phyloP scores from a whole-genome alignment of 495 filamentous ascomycete species.

The Pseudotulostoma volvatum region DNA sequence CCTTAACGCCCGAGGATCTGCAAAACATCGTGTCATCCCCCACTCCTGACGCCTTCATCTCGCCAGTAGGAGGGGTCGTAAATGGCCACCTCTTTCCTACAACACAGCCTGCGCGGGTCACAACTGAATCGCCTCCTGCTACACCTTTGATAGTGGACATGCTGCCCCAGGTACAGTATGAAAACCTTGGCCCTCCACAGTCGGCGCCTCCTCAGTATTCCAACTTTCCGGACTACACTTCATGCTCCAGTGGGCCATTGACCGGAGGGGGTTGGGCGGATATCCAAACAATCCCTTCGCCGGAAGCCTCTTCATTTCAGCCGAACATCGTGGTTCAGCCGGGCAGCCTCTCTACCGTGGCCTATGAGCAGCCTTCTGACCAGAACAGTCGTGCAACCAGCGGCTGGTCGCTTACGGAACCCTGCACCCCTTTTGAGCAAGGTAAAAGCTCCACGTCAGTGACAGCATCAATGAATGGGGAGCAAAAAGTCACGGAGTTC shows the following conservation, averaged over 20 bases:
- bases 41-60: conserved; percentile 14
- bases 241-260: conserved; percentile 16
- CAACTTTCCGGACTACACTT: conserved; percentile 25
- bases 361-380: conserved; percentile 15
- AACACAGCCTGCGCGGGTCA: conserved; percentile 30
- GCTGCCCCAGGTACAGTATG: conserved; percentile 23
- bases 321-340: conserved; percentile 18
- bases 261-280: conserved; percentile 28
- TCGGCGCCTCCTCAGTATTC: conserved; percentile 31
- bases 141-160: conserved; percentile 28
- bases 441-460: not conserved
- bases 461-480: conserved; percentile 4
- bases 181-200: conserved; percentile 25
- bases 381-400: conserved; percentile 14
- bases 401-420: conserved; percentile 16
- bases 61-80: too few species aligned
- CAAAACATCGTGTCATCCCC: conserved; percentile 27
- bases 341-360: conserved; percentile 21
- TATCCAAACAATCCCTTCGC: conserved; percentile 24
- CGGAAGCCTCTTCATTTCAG: conserved; percentile 18
- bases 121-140: conserved; percentile 30
- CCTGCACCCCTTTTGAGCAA: conserved; percentile 2
- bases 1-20: conserved; percentile 29
- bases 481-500: conserved; percentile 24
- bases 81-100: conserved; percentile 27